A percentile compares a stretch with the other conserved stretches of the same genome.
These are phyloP conservation scores for Dactylellina haptotyla DNA, from an alignment of 2,329 filamentous ascomycete genomes.

Conservation along the genomic window DNA sequence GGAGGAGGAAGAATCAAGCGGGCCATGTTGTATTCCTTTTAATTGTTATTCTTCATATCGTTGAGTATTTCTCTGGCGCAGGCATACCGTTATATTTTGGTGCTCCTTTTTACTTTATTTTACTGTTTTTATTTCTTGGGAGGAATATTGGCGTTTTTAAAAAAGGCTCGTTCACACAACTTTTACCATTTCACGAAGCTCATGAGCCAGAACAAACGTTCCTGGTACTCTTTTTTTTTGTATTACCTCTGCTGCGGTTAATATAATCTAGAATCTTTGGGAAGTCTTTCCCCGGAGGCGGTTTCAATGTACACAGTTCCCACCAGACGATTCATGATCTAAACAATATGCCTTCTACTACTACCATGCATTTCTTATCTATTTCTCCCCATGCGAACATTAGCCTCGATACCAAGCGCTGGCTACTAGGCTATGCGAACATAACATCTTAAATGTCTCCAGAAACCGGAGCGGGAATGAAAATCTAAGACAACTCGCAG, in stretches of 20 bases:
- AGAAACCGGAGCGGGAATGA: neutral
- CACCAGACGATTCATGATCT: constrained; percentile 22
- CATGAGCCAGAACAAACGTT: constrained; percentile 21
- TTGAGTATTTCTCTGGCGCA: constrained; percentile 6
- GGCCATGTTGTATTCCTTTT: constrained; percentile 17
- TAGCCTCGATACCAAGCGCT: too few species aligned
- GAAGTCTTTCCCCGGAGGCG: neutral
- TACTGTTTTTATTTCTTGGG: constrained; percentile 15
- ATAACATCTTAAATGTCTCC: neutral
- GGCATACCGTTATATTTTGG: neutral
- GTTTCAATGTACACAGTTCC: constrained; percentile 1
- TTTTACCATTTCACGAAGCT: constrained; percentile 32
- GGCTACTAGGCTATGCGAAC: too few species aligned
- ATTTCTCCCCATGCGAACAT: too few species aligned
- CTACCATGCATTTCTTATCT: neutral
- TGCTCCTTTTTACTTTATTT: constrained; percentile 3
- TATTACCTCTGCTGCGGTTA: neutral
- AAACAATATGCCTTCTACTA: neutral
- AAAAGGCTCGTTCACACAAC: constrained; percentile 17
- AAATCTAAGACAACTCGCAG: neutral
- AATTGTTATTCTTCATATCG: too few species aligned
- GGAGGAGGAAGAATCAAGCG: constrained; percentile 18
- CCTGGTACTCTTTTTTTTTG: constrained; percentile 2
- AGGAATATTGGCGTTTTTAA: constrained; percentile 32
- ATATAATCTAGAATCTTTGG: constrained; percentile 19